Base-by-base conservation (phyloP, 1,139 yeast species). In the Dujonia santamariae region DNA sequence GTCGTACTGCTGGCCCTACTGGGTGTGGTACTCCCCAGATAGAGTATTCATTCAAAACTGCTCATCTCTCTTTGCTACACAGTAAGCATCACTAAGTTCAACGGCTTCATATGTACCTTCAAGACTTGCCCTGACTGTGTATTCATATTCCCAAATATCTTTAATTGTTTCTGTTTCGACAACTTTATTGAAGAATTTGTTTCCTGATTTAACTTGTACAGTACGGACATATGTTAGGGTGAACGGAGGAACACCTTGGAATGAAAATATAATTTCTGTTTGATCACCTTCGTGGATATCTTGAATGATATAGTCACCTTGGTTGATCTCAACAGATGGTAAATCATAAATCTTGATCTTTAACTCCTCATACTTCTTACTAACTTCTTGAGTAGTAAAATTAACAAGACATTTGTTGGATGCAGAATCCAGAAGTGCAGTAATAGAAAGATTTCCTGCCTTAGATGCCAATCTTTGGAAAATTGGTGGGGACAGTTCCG, bases 41-140 rank as follows among this genome's bases (percentile, higher is more conserved):
- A n/a, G n/a, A n/a, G n/a, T n/a, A n/a, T n/a, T n/a, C n/a, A n/a
- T 22, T 22, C 25, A 9, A 7, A 7, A 19, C 22, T 19, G 15
- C 17, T 6, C 30, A 9, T 45, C 45, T 40, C 51, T 71, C 37
- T 57, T 59, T 3, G 83, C 85, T 21, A 63, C 66, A 67, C 98
- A 92, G 56, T 65, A 84, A 13, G 83, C 83, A 61, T 92, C 99
- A 37, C 78, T 76, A 9, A 92, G 78, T 49, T 85, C 88, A 28
- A 86, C 75, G 7, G 97, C 97, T 56, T 90, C 96, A 53, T 94
- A 92, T 3, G 88, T 84, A 30, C 99, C 99, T 54, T 90, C 96
- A 46, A 86, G 66, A 46, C 87, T 85, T 1, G 95, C 92, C 50
- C 72, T 65, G 4, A 85, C 81, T 32, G 78, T 71, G 53, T 86